Evolutionary conservation across 2,329 filamentous ascomycete species (phyloP).

Genomic region (Penicillium polonicum): DNA sequence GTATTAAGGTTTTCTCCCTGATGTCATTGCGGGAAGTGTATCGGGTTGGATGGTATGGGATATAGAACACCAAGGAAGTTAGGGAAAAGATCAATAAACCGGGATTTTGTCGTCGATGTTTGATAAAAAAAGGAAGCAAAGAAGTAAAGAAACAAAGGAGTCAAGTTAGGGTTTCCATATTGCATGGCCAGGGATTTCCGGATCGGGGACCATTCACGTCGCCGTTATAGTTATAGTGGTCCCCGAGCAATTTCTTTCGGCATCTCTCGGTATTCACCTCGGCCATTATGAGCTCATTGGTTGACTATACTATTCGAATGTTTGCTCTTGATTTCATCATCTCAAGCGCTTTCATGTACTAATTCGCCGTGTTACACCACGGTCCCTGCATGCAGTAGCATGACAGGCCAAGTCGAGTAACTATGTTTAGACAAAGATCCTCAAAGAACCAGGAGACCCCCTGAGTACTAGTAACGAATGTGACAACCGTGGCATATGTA

Average conservation of each 20-base stretch:
- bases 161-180: conserved; percentile 5
- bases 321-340: not conserved
- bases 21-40: conserved; percentile 8
- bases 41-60: not conserved
- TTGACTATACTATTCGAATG: not conserved
- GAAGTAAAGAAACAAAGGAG: not conserved
- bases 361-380: not conserved
- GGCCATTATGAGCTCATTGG: not conserved
- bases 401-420: not conserved
- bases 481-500: not conserved
- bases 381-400: not conserved
- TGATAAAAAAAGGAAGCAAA: not conserved
- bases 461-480: not conserved
- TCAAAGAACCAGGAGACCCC: not conserved
- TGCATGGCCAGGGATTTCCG: conserved; percentile 10
- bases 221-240: conserved; percentile 14
- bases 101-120: not conserved
- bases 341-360: not conserved
- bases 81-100: not conserved
- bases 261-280: conserved; percentile 1
- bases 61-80: not conserved
- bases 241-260: conserved; percentile 14
- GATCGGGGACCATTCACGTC: conserved; percentile 21
- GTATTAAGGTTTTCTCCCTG: conserved; percentile 10
- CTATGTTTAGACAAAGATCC: not conserved